Conservation (phyloP, 2,329 filamentous ascomycete species). For the Daldinia eschscholtzii region DNA sequence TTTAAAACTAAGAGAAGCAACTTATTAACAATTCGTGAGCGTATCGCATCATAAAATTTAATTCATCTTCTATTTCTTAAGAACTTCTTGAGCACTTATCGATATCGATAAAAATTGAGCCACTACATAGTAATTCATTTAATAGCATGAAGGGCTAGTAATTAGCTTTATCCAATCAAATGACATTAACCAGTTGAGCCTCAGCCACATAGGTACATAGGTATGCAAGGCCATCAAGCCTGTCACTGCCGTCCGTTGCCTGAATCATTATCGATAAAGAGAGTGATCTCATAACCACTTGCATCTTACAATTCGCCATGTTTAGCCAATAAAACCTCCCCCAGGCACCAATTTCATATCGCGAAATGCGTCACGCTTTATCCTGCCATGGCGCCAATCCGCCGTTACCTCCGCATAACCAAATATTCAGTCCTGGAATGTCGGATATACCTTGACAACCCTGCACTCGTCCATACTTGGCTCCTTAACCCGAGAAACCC, state of each 20-base stretch:
- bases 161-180: slow-evolving; percentile 1
- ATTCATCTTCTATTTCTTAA: slow-evolving; percentile 10
- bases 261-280: slow-evolving; percentile 26
- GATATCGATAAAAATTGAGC: slow-evolving; percentile 4
- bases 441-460: slow-evolving; percentile 94
- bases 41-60: slow-evolving; percentile 27
- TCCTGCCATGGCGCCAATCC: slow-evolving; percentile 81
- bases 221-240: not conserved
- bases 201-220: slow-evolving; percentile 14
- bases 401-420: slow-evolving; percentile 90
- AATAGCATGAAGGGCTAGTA: too few species aligned
- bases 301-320: not conserved
- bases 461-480: slow-evolving; percentile 84
- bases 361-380: slow-evolving; percentile 42
- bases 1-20: slow-evolving; percentile 7
- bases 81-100: slow-evolving; percentile 3
- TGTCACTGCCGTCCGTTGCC: not conserved
- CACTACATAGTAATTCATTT: too few species aligned
- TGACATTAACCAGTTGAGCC: not conserved
- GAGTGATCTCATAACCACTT: slow-evolving; percentile 37
- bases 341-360: slow-evolving; percentile 13
- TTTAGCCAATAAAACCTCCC: not conserved
- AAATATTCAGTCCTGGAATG: slow-evolving; percentile 96
- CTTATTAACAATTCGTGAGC: slow-evolving; percentile 9
- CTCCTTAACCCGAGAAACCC: slow-evolving; percentile 82